These are phyloP conservation scores for Flaveria trinervia DNA, from an alignment of 129 eudicot species.

Conservation along the genomic window DNA sequence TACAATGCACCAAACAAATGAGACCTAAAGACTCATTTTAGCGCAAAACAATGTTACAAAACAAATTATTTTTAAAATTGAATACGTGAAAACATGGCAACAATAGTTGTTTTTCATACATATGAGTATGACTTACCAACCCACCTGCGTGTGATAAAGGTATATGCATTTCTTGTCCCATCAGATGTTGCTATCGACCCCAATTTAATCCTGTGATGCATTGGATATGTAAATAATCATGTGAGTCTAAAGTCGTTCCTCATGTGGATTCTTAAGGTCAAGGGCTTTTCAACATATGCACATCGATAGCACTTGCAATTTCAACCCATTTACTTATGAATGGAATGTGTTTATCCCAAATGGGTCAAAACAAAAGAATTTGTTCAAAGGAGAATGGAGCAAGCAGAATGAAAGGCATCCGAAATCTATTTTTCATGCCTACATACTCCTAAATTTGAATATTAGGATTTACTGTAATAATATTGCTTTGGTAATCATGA, in stretches of 20 bases:
- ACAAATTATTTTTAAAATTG: neutral
- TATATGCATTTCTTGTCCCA: conserved; percentile 81
- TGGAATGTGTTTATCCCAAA: conserved; percentile 4
- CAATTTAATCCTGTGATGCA: conserved; percentile 96
- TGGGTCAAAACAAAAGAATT: conserved; percentile 13
- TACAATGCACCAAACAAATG: neutral
- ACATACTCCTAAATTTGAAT: neutral
- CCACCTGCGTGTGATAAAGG: conserved; percentile 90
- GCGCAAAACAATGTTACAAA: conserved; percentile 7
- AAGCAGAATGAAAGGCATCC: neutral
- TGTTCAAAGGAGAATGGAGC: neutral
- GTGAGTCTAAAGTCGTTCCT: conserved; percentile 44
- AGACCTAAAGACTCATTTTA: conserved; percentile 15
- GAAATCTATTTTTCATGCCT: neutral
- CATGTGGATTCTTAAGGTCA: conserved; percentile 32
- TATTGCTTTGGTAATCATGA: conserved; percentile 1
- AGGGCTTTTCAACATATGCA: conserved; percentile 33
- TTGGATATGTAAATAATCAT: conserved; percentile 63
- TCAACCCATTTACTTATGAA: neutral
- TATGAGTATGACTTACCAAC: conserved; percentile 74
- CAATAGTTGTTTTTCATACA: conserved; percentile 20
- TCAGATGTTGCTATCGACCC: conserved; percentile 95
- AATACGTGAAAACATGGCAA: conserved; percentile 21
- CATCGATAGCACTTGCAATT: conserved; percentile 25
- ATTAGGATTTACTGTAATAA: neutral